These are phyloP conservation scores for Solanum paucissectum DNA, from an alignment of 257 asterid genomes.

Conservation along the genomic window DNA sequence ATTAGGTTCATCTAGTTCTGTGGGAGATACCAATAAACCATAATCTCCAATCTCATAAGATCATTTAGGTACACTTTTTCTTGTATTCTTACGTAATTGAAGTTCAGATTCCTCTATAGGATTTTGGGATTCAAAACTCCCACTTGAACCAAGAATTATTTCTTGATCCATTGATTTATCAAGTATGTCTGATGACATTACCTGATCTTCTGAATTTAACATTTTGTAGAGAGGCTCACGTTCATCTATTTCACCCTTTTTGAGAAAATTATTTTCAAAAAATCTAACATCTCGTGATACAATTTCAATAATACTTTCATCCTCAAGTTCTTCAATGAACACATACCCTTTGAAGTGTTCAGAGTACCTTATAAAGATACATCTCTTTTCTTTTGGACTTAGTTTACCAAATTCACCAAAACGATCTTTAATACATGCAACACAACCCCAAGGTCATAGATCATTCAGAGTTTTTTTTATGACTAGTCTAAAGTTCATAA, in stretches of 20 bases:
- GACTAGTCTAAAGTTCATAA: not conserved
- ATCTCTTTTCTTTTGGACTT: no score
- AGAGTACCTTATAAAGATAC: not conserved
- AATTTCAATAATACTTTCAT: no score
- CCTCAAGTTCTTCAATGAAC: not conserved
- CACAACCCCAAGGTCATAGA: not conserved
- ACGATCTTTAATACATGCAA: not conserved
- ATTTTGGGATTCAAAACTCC: no score
- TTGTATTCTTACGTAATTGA: not conserved
- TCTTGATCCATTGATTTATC: no score
- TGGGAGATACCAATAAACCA: not conserved
- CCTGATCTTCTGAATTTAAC: no score
- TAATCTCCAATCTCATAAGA: not conserved
- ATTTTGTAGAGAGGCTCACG: not conserved
- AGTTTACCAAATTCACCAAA: not conserved
- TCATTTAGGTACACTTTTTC: not conserved
- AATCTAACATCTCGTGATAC: not conserved
- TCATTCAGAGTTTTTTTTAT: not conserved
- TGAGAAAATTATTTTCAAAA: no score
- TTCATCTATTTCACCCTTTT: not conserved
- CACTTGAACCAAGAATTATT: no score
- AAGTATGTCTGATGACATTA: no score
- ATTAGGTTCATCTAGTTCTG: not conserved
- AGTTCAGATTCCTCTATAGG: no score
- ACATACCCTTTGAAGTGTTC: not conserved